Conservation (phyloP, 257 asterid genomes). For the Solanum commersonii region DNA sequence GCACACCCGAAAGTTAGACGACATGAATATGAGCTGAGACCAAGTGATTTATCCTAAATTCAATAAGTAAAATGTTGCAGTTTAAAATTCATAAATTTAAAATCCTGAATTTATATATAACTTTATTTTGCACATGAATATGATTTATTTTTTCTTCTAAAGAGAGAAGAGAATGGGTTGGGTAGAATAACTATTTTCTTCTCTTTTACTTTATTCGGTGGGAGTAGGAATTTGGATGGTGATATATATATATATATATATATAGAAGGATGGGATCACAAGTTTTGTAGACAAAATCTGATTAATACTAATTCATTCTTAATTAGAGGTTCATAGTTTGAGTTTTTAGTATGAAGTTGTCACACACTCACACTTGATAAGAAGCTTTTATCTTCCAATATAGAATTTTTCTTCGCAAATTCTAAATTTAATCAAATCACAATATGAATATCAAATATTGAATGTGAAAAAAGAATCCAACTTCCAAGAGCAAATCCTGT, state of each 20-base stretch:
- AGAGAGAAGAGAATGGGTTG: not conserved
- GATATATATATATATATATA: too few relatives aligned
- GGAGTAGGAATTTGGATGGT: not conserved
- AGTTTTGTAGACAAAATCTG: not conserved
- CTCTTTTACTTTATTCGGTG: not conserved
- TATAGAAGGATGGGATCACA: not conserved
- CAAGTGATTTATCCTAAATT: not conserved
- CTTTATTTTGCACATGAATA: not conserved
- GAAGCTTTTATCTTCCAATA: not conserved
- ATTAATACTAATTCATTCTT: not conserved
- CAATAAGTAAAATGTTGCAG: not conserved
- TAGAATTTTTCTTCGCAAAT: not conserved
- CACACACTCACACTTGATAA: too few relatives aligned
- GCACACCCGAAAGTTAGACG: fast-evolving
- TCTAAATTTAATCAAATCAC: fast-evolving
- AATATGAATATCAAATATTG: not conserved
- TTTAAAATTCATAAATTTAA: not conserved
- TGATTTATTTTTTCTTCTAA: not conserved
- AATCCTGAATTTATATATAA: fast-evolving
- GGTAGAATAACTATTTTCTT: not conserved
- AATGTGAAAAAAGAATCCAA: not conserved
- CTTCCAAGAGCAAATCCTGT: not conserved
- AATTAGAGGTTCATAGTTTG: not conserved
- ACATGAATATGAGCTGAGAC: not conserved
- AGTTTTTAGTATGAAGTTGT: not conserved